Base-by-base conservation (phyloP, 2,329 filamentous ascomycete genomes). In the Trichoderma sp. region DNA sequence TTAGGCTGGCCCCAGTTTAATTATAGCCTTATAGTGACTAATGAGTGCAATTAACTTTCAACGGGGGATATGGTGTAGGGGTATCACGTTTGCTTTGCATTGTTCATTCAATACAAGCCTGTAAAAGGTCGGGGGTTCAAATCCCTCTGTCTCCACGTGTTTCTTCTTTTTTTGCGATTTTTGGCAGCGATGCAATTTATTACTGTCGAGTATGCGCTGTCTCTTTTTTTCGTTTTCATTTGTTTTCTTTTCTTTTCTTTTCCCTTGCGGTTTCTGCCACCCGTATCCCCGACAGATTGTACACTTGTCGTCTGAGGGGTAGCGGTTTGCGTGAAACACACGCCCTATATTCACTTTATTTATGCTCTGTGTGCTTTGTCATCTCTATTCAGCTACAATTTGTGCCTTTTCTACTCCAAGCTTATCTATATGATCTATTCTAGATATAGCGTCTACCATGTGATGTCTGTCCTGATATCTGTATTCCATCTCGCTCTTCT, bases 31-130 rank as follows among this genome's bases (percentile, higher is more conserved):
- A 69, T 69, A 61, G 39, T 8, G 20, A 12, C 6, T 12, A 32
- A 62, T 36, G 20, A 15, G 4, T 2, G 3, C 9, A 26, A 28
- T 15, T 53, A 32, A 39, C n/a, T 53, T 43, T 3, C 68, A 70
- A 70, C 68, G 1, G 32, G 70, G 70, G 70, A 71, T 61, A 68
- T 71, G 70, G 70, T 71, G 64, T 71, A 71, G 70, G 70, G 70
- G 70, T 68, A 71, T 71, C 64, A 71, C 64, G 53, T 71, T 68
- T 68, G 70, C 70, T 71, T 71, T 71, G 70, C 70, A 71, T 71
- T 64, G 47, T 71, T 64, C 68, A 58, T 30, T 71, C 39, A 63
- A 69, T 69, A 62, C 39, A 69, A 66, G 61, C 62, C 68, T 71
- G 70, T 64, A 68, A 68, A 71, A 59, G 70, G 70, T 71, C 70